phyloP scores from a whole-genome alignment of 768 basidiomycete genomes.

The Naematelia aurantialba region DNA sequence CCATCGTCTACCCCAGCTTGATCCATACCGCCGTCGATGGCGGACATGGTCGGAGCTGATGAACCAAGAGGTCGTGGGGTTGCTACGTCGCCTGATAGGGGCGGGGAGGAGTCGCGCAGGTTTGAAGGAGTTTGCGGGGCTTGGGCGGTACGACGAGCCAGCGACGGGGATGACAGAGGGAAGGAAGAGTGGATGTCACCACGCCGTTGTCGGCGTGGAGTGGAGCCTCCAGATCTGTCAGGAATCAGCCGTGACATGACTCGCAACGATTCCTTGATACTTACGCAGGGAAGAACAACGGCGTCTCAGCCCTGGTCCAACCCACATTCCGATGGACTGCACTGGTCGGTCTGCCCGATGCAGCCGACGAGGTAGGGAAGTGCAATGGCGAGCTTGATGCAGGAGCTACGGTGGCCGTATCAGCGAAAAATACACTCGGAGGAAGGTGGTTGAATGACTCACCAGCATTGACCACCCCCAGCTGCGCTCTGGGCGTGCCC shows the following conservation, averaged over 20 bases:
- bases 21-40: slow-evolving; percentile 57
- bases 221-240: slow-evolving; percentile 53
- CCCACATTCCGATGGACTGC: slow-evolving; percentile 10
- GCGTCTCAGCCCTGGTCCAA: slow-evolving; percentile 34
- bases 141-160: slow-evolving; percentile 50
- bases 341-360: slow-evolving; percentile 3
- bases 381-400: slow-evolving; percentile 36
- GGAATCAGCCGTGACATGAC: slow-evolving; percentile 5
- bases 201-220: slow-evolving; percentile 68
- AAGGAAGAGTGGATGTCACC: slow-evolving; percentile 88
- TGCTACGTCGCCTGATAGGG: slow-evolving; percentile 14
- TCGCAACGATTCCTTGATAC: slow-evolving; percentile 7
- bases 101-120: slow-evolving; percentile 52
- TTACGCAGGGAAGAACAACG: slow-evolving; percentile 54
- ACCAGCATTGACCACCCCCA: slow-evolving; percentile 19
- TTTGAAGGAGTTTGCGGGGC: slow-evolving; percentile 56
- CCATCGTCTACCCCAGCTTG: slow-evolving; percentile 23
- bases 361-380: slow-evolving; percentile 35
- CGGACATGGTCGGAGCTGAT: slow-evolving; percentile 58
- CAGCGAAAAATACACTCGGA: neutral
- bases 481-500: slow-evolving; percentile 37
- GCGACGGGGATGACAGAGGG: slow-evolving; percentile 57
- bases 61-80: slow-evolving; percentile 27
- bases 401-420: slow-evolving; percentile 11
- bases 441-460: slow-evolving; percentile 2